Evolutionary conservation across 163 green algal genomes (phyloP), one percentile per base, ranked within the genome.

Genomic region (Volvox carteri): DNA sequence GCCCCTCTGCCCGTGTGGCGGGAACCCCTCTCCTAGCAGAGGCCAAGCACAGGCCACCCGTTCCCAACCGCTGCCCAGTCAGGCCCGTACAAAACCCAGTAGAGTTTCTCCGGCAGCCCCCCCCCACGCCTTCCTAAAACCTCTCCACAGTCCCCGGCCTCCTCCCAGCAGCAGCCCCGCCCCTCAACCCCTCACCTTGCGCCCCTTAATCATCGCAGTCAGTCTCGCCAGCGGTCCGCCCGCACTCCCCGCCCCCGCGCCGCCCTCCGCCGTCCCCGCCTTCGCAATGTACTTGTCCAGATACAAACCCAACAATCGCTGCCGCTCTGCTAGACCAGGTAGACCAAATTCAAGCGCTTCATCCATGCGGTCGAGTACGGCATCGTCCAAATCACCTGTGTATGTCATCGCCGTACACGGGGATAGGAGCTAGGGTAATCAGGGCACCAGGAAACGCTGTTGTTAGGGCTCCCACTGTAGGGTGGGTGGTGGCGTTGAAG

Each of bases 351-450:
- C 92, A 21, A 96, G 86, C 62, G 93, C 93, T 90, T 99, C 98
- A 86, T 99, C 98, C 94, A 99, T 98, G 75, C 98, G 95, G 92
- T 99, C 98, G 25, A 99, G 90, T 37, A 99, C 95, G 5, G 98
- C 98, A 37, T 96, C 93, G 87, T 99, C 98, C 84, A 99, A 91
- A 93, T 99, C 98, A 76, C 93, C 93, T 96, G 92, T 56, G 73
- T 39, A 65, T 5, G 68, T 21, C n/a, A n/a, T n/a, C n/a, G n/a
- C n/a, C n/a, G 56, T 67, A 14, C 48, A 14, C 1, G 76, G 12
- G 30, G 33, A 25, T 28, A 46, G 48, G 33, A 9, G 41, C 0
- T 60, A 39, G 11, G 48, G 48, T 11, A 58, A 58, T 11, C 48
- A 14, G 48, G n/a, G n/a, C n/a, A n/a, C n/a, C n/a, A n/a, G n/a